phyloP scores from a whole-genome alignment of 169 alveolate species.

The Toxoplasma gondii region DNA sequence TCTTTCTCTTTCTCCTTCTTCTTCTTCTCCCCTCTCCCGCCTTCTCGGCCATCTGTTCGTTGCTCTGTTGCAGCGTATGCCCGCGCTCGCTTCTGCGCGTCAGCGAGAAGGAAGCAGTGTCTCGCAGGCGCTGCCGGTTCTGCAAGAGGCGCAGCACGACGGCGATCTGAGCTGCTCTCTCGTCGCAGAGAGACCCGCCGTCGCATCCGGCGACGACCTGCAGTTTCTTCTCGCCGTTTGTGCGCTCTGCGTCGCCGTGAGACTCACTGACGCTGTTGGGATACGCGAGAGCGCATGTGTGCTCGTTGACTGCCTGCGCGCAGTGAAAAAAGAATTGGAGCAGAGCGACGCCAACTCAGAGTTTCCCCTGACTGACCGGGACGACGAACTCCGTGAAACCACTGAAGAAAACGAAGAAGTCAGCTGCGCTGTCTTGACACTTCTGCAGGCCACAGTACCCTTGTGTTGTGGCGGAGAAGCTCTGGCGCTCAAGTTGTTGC shows the following conservation, averaged over 20 bases:
- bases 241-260: not conserved
- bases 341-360: not conserved
- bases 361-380: not conserved
- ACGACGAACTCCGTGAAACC: not conserved
- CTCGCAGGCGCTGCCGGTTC: not conserved
- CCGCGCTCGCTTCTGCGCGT: not conserved
- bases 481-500: not conserved
- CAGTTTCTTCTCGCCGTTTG: not conserved
- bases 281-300: not conserved
- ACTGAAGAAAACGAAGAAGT: not conserved
- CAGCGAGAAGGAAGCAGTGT: not conserved
- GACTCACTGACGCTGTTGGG: not conserved
- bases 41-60: not conserved
- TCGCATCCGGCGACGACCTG: not conserved
- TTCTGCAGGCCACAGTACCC: not conserved
- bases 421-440: not conserved
- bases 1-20: not conserved
- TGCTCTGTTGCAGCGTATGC: not conserved
- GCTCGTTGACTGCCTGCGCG: not conserved
- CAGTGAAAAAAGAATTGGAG: not conserved
- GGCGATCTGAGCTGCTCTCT: not conserved
- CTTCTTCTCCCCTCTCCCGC: not conserved
- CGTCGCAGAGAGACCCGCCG: not conserved
- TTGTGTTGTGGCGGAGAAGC: constrained; percentile 3
- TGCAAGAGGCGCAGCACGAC: not conserved